Conservation (phyloP, 768 basidiomycete genomes). For the Lactifluus subvellereus region DNA sequence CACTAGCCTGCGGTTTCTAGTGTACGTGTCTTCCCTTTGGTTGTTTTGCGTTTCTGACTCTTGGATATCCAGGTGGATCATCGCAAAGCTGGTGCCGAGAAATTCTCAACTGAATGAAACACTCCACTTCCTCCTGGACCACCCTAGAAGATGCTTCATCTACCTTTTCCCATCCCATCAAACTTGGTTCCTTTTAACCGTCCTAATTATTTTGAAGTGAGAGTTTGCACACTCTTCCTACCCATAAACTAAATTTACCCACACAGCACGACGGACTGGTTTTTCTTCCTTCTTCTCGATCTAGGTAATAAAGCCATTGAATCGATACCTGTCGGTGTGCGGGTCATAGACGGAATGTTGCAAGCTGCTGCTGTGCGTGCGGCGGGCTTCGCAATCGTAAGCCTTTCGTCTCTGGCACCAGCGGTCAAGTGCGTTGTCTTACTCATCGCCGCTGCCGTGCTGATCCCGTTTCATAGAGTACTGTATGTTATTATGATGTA, state of each 20-base stretch:
- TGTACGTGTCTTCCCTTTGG: constrained; percentile 46
- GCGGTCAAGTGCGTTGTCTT: constrained; percentile 68
- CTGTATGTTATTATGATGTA: constrained; percentile 95
- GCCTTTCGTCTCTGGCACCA: constrained; percentile 69
- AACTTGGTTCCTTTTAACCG: constrained; percentile 80
- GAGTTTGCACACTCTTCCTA: constrained; percentile 23
- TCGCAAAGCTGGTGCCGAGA: constrained; percentile 54
- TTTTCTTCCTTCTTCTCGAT: constrained; percentile 84
- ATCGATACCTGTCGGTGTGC: constrained; percentile 59
- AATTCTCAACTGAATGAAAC: constrained; percentile 68
- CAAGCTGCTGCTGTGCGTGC: constrained; percentile 81
- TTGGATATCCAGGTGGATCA: constrained; percentile 53
- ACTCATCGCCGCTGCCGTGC: not conserved
- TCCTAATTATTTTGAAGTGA: constrained; percentile 68
- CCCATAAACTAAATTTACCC: not conserved
- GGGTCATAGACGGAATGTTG: constrained; percentile 68
- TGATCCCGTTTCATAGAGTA: constrained; percentile 45
- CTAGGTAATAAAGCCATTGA: constrained; percentile 69
- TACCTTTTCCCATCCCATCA: constrained; percentile 91
- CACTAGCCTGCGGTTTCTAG: constrained; percentile 67
- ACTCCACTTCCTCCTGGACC: constrained; percentile 87
- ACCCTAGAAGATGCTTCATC: constrained; percentile 87
- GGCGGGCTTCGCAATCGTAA: constrained; percentile 80
- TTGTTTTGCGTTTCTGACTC: constrained; percentile 7
- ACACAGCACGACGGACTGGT: constrained; percentile 73